Evolutionary conservation across 2,329 filamentous ascomycete genomes (phyloP), one percentile per base, ranked within the genome.

Genomic region (Fusarium piperis): DNA sequence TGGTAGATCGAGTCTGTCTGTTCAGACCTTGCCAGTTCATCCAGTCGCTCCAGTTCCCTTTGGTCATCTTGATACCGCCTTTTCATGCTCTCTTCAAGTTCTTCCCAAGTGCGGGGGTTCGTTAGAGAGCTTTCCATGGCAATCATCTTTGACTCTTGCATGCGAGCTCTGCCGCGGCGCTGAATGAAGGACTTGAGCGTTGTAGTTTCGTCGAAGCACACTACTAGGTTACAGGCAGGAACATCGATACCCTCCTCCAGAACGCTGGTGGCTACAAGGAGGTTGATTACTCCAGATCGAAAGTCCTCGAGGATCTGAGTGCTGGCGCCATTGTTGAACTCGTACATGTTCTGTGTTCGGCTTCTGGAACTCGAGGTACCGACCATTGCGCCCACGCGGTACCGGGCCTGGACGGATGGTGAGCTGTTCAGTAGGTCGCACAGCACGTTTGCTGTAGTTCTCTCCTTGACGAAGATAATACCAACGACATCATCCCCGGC

Each of bases 1-100:
- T 86, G 82, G n/a, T 33, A 77, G 0, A 67, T 53, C 5, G 67
- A 60, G 35, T 46, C 67, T 12, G 33, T 77, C 33, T 69, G 76
- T 56, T 78, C 78, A 1, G 73, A 70, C 2, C 86, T 82, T 69
- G 93, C 90, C 4, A 88, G 72, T 3, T 82, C 72, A 52, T 85
- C 77, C 0, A 89, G 78, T 15, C 83, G 77, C 20, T 84, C 75
- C 0, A 86, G 77, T 57, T 86, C 80, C 23, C 91, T 85, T 67
- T 86, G 79, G 7, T 94, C 89, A 48, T 93, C 87, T 67, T 91
- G 86, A 74, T 94, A 97, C 0, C 87, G 85, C 52, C 81, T 78
- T 73, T 90, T 92, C 91, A 97, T 94, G n/a, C 89, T 83, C 4
- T 85, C 79, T 77, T 98, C 95, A 16, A 96, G 83, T 0, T 78